These are phyloP conservation scores for Eutrema japonicum DNA, from an alignment of 345 rosid genomes.

Conservation along the genomic window DNA sequence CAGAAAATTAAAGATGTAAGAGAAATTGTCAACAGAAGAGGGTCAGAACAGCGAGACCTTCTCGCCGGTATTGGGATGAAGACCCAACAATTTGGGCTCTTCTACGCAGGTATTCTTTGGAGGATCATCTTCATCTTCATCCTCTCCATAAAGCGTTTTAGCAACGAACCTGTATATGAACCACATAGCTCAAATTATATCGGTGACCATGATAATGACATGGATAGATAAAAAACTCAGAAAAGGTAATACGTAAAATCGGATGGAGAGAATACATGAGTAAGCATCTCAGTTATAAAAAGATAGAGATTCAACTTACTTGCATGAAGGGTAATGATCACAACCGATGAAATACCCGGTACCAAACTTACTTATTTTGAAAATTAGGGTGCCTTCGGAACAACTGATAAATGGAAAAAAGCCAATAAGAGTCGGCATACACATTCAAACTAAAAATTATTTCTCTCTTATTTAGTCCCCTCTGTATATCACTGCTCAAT, in stretches of 20 bases:
- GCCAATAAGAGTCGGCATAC: slow-evolving; percentile 15
- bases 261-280: slow-evolving; percentile 16
- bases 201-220: slow-evolving; percentile 10
- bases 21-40: slow-evolving; percentile 24
- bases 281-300: slow-evolving; percentile 2
- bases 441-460: background rate
- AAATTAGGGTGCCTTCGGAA: slow-evolving; percentile 76
- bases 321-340: slow-evolving; percentile 91
- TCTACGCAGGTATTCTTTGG: slow-evolving; percentile 53
- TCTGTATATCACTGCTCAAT: slow-evolving; percentile 12
- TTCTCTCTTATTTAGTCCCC: slow-evolving; percentile 3
- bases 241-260: background rate
- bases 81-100: slow-evolving; percentile 87
- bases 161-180: slow-evolving; percentile 72
- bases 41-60: slow-evolving; percentile 60
- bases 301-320: slow-evolving; percentile 59
- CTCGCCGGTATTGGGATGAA: slow-evolving; percentile 75
- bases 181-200: slow-evolving; percentile 30
- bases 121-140: slow-evolving; percentile 68
- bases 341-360: slow-evolving; percentile 94
- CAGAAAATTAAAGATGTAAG: slow-evolving; percentile 18
- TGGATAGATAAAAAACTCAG: background rate
- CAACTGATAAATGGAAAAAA: slow-evolving; percentile 65
- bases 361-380: slow-evolving; percentile 84
- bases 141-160: slow-evolving; percentile 80